Conservation (phyloP, 1,139 yeast species). For the Suhomyces kunorum region DNA sequence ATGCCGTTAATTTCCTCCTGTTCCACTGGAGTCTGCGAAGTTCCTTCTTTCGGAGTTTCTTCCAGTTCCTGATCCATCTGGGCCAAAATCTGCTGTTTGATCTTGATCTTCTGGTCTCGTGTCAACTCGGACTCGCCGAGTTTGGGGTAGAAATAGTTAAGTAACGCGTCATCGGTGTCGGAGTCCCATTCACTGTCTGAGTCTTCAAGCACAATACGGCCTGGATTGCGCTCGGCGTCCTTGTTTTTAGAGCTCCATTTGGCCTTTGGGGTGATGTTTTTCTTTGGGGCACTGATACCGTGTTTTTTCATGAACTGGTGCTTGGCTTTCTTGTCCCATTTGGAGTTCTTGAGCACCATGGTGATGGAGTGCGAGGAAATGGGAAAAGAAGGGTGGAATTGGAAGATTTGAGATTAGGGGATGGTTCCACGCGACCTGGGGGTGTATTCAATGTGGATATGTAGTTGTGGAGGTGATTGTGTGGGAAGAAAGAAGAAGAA, state of each 20-base stretch:
- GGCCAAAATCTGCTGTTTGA: conserved; percentile 39
- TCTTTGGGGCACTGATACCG: conserved; percentile 23
- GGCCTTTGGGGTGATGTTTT: conserved; percentile 20
- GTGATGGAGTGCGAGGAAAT: not conserved
- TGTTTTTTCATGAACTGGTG: conserved; percentile 42
- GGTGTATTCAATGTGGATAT: no score
- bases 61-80: conserved; percentile 24
- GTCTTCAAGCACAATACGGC: conserved; percentile 28
- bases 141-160: conserved; percentile 45
- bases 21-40: not conserved
- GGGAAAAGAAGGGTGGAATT: not conserved
- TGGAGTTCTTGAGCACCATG: conserved; percentile 48
- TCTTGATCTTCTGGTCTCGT: conserved; percentile 38
- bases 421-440: not conserved
- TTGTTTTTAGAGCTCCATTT: conserved; percentile 42
- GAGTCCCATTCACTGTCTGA: conserved; percentile 47
- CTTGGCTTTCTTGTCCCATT: conserved; percentile 51
- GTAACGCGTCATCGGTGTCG: conserved; percentile 45
- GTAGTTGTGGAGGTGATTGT: no score
- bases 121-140: conserved; percentile 37
- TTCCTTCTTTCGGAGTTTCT: not conserved
- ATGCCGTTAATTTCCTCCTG: conserved; percentile 32
- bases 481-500: no score
- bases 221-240: conserved; percentile 9
- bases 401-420: not conserved